A percentile compares a stretch with the other conserved stretches of the same genome.
These are phyloP conservation scores for Plectosphaerella sp. DNA, from an alignment of 2,329 filamentous ascomycete genomes.

Conservation along the genomic window DNA sequence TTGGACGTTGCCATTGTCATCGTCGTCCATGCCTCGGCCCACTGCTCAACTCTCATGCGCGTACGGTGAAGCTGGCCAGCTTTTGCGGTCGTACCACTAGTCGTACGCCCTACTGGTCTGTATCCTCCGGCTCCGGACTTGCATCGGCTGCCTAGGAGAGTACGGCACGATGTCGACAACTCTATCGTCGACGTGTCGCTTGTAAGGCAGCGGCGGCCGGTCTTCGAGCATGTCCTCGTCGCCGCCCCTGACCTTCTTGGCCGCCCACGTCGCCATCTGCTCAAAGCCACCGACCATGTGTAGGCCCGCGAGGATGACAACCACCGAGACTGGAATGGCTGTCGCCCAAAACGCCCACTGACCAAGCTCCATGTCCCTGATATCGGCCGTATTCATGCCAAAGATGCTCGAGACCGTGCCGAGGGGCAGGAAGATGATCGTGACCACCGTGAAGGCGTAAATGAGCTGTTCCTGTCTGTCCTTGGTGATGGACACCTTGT, in stretches of 20 bases:
- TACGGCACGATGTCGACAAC: background rate
- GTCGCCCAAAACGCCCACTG: constrained; percentile 48
- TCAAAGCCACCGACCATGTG: constrained; percentile 39
- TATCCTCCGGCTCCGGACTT: too few species aligned
- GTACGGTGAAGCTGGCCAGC: background rate
- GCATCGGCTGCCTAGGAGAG: too few species aligned
- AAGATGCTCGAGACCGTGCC: constrained; percentile 43
- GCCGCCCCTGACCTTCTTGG: background rate
- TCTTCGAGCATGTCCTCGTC: background rate
- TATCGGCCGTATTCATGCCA: constrained; percentile 48
- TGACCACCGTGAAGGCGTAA: constrained; percentile 45
- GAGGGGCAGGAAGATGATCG: constrained; percentile 43
- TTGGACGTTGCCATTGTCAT: too few species aligned
- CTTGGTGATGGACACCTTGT: constrained; percentile 34
- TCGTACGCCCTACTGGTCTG: background rate
- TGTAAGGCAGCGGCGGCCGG: background rate
- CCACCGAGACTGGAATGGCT: constrained; percentile 39
- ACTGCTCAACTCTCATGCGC: background rate
- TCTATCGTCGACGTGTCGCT: background rate
- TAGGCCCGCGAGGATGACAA: constrained; percentile 33
- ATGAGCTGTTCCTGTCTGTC: constrained; percentile 43
- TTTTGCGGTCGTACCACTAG: background rate
- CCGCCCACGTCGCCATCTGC: constrained; percentile 15
- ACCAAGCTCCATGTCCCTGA: constrained; percentile 41
- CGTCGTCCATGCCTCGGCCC: too few species aligned